phyloP scores from a whole-genome alignment of 1,284 basidiomycete genomes.

The Vanrija sp. region DNA sequence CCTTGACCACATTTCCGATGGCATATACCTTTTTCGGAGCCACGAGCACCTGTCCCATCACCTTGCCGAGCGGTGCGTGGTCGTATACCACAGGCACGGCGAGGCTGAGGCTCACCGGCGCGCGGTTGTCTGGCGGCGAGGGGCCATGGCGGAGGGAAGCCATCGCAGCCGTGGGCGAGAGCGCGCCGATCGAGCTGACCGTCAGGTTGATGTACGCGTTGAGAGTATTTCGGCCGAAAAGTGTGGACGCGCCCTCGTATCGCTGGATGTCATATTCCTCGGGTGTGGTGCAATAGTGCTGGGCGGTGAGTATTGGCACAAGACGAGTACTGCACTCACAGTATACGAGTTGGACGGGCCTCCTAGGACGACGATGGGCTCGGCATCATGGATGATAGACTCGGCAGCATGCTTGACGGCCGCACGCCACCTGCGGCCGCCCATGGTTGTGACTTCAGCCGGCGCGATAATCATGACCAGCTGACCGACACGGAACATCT shows the following conservation, averaged over 20 bases:
- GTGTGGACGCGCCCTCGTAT: constrained; percentile 18
- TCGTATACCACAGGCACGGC: constrained; percentile 8
- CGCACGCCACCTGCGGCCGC: constrained; percentile 9
- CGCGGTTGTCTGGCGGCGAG: constrained; percentile 5
- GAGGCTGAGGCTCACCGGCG: neutral
- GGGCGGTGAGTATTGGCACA: no score
- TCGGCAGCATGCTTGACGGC: constrained; percentile 3
- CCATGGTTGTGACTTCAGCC: constrained; percentile 14
- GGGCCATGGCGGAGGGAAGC: neutral
- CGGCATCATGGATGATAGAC: neutral
- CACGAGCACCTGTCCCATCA: constrained; percentile 3
- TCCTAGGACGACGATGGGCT: constrained; percentile 14
- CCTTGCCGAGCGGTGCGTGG: constrained; percentile 4
- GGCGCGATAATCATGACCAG: constrained; percentile 14
- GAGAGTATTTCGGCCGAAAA: constrained; percentile 11
- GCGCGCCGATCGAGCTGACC: constrained; percentile 1
- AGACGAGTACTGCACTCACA: no score
- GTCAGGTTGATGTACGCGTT: constrained; percentile 16
- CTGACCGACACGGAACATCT: constrained; percentile 14
- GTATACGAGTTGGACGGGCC: constrained; percentile 15
- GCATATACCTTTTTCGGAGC: neutral
- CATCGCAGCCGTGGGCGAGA: neutral
- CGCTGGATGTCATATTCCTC: constrained; percentile 17
- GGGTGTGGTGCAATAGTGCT: constrained; percentile 8
- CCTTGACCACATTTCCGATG: neutral